Conservation (phyloP, 2,329 filamentous ascomycete species). For the Penicillium sp. region DNA sequence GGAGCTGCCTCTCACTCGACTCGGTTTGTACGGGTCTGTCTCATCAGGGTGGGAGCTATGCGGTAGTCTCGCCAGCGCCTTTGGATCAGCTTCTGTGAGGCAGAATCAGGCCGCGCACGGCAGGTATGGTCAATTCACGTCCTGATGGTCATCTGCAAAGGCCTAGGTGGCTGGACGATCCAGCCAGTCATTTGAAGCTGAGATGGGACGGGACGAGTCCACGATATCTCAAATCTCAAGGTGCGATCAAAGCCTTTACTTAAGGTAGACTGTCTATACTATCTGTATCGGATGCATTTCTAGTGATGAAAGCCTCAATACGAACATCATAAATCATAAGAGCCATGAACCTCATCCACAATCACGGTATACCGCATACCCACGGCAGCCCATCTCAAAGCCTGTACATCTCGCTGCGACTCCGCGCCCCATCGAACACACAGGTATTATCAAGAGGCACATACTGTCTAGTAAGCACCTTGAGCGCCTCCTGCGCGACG, state of each 20-base stretch:
- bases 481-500: constrained; percentile 96
- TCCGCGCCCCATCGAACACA: constrained; percentile 63
- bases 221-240: neutral
- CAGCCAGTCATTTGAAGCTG: neutral
- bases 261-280: neutral
- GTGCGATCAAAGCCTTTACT: neutral
- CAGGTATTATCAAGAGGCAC: constrained; percentile 66
- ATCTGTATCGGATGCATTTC: neutral
- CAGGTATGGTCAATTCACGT: neutral
- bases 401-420: constrained; percentile 56
- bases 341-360: neutral
- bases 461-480: constrained; percentile 69
- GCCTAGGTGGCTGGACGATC: neutral
- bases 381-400: constrained; percentile 33
- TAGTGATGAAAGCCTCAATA: neutral
- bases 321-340: constrained; percentile 17
- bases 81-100: no score
- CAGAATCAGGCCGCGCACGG: no score
- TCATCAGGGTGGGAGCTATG: no score
- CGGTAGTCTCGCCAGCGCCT: no score
- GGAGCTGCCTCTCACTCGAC: no score
- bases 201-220: neutral
- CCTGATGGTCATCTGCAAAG: neutral
- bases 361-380: neutral
- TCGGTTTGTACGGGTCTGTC: no score